Evolutionary conservation across 306 rosid genomes (phyloP), one percentile per base, ranked within the genome.

Genomic region (Malus orientalis): DNA sequence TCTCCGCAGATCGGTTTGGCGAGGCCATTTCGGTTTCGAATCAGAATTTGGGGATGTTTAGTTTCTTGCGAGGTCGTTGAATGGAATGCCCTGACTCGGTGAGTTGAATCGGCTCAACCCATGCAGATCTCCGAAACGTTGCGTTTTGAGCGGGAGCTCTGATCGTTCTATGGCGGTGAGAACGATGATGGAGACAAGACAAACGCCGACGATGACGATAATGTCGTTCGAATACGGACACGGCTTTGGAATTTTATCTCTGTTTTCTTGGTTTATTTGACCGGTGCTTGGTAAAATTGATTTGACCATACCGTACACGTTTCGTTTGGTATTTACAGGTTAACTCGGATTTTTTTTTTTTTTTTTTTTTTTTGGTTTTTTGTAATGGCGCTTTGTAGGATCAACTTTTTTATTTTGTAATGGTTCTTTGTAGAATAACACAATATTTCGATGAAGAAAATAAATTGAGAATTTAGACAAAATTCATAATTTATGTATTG

Each of bases 1-100:
- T 91, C 6, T 87, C 90, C n/a, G 94, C 78, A 19, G 97, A 93
- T 76, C 70, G 88, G 76, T 38, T 82, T 25, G 90, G 89, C 27
- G 93, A 86, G 6, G 95, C 87, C 98, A 92, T 74, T 45, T 44
- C 9, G 11, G 40, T 27, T 62, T 62, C 11, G n/a, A 13, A 25
- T 38, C 29, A 18, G 71, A 38, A 20, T 25, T 71, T 51, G 55
- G 55, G 55, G 55, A 49, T 49, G 42, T 51, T 16, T 15, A 15
- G 2, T 16, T 6, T 54, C 22, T n/a, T 27, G 33, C 58, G 59
- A 67, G 44, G 13, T 80, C 62, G 66, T 68, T 14, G 55, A 65
- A 55, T 22, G 8, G 61, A 62, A 27, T 61, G 27, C 70, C 84
- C 80, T 81, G 64, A 22, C 23, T 77, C 11, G 55, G 47, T 19